phyloP scores from a whole-genome alignment of 2,329 filamentous ascomycete genomes.

The Colletotrichum sojae region DNA sequence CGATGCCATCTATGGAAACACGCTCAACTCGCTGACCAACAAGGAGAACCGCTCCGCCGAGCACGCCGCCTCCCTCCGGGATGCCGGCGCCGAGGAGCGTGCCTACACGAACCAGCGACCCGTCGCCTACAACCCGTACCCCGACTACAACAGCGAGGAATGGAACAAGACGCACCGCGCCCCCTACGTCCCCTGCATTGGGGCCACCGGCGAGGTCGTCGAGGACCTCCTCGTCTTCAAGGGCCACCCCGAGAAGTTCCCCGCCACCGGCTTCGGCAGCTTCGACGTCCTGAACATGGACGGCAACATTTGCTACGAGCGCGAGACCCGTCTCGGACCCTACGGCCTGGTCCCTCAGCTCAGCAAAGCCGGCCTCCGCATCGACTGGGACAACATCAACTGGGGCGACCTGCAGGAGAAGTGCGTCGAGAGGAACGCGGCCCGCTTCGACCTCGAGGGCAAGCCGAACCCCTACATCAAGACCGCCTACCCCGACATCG shows the following conservation, averaged over 20 bases:
- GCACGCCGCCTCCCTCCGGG: conserved; percentile 43
- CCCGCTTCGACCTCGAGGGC: conserved; percentile 68
- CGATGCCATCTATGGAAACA: conserved; percentile 71
- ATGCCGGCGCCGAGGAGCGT: conserved; percentile 46
- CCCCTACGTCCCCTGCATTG: conserved; percentile 74
- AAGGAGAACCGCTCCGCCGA: conserved; percentile 54
- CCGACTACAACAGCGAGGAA: conserved; percentile 73
- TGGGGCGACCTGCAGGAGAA: conserved; percentile 80
- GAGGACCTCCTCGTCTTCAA: conserved; percentile 77
- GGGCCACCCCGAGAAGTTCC: conserved; percentile 71
- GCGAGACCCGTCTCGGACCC: conserved; percentile 77
- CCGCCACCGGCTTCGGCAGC: conserved; percentile 73
- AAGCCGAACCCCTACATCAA: conserved; percentile 60
- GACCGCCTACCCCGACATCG: conserved; percentile 49
- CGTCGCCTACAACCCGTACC: conserved; percentile 78
- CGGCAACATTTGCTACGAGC: conserved; percentile 75
- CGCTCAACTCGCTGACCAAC: conserved; percentile 61
- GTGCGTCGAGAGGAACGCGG: conserved; percentile 76
- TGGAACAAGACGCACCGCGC: conserved; percentile 73
- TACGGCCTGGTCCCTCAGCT: conserved; percentile 70
- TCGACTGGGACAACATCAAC: conserved; percentile 75
- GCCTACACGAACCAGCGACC: conserved; percentile 57
- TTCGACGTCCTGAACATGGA: conserved; percentile 73
- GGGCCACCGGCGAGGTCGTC: conserved; percentile 71
- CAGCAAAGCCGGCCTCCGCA: conserved; percentile 59